Evolutionary conservation across 1,139 yeast species (phyloP), one percentile per base, ranked within the genome.

Genomic region (Kazachstania sp.): DNA sequence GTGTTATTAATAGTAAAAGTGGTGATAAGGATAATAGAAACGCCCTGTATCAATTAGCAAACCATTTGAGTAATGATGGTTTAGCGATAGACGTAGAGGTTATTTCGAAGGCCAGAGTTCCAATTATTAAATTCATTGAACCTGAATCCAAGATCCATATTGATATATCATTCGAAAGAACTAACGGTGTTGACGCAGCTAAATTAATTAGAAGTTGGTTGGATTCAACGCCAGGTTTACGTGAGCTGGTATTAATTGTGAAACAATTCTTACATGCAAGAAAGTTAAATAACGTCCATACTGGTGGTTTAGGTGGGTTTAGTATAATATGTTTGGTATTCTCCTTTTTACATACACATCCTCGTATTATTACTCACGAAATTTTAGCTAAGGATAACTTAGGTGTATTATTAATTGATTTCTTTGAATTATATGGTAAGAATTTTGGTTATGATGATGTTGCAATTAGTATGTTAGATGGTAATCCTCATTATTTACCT

Each of bases 221-320:
- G 15, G 66, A 71, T 6, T 71, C 75, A 13, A 83, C 86, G 1
- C 92, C 95, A 0, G 96, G 95, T 0, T 68, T 92, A 47, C 71
- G 97, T 54, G 95, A 90, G 59, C 68, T 94, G 49, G 95, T 86
- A 0, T 72, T 92, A 48, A 81, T 88, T 3, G 77, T 92, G n/a
- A 92, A 94, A 64, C 96, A 87, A 60, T 92, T 90, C 59, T 71
- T 94, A 48, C 74, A 92, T 41, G 80, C 90, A 3, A 73, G 97
- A 56, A 79, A 77, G 53, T 70, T 92, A 51, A 90, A 90, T 59
- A 86, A 87, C 58, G 98, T 92, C n/a, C 95, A 86, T 60, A 83
- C 84, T 18, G 99, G 99, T 49, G 98, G 98, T 0, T 71, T 94
- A 18, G 98, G 99, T 34, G 98, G 98, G 0, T 92, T 85, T 61